A percentile compares a stretch with the other conserved stretches of the same genome.
These are phyloP conservation scores for Phytophthora brassicae DNA, from an alignment of 352 stramenopile genomes.

Conservation along the genomic window DNA sequence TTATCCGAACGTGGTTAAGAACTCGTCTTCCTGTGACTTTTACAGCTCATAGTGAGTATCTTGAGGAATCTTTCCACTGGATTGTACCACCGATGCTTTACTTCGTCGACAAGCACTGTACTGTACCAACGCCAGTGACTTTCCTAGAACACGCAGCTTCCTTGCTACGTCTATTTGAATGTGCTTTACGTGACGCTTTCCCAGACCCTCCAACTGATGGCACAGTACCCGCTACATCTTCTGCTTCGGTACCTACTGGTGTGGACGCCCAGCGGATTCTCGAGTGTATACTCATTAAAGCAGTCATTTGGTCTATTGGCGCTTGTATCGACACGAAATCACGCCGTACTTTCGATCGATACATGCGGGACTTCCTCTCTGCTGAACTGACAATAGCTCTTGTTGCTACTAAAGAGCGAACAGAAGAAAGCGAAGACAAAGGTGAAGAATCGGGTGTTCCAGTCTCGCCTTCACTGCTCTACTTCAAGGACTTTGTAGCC, in stretches of 20 bases:
- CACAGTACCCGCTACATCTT: slow-evolving; percentile 31
- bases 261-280: slow-evolving; percentile 76
- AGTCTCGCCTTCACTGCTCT: slow-evolving; percentile 34
- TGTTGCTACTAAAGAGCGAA: slow-evolving; percentile 11
- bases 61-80: slow-evolving; percentile 88
- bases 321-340: slow-evolving; percentile 89
- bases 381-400: slow-evolving; percentile 34
- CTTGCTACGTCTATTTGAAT: slow-evolving; percentile 82
- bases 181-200: slow-evolving; percentile 56
- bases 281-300: slow-evolving; percentile 88
- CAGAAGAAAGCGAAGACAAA: slow-evolving; percentile 12
- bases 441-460: slow-evolving; percentile 23
- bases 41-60: slow-evolving; percentile 36
- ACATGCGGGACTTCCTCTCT: slow-evolving; percentile 71
- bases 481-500: slow-evolving; percentile 82
- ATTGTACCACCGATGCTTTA: slow-evolving; percentile 90
- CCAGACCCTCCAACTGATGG: slow-evolving; percentile 25
- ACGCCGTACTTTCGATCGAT: slow-evolving; percentile 80
- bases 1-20: slow-evolving; percentile 86
- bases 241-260: slow-evolving; percentile 33
- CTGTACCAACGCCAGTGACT: slow-evolving; percentile 86
- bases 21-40: slow-evolving; percentile 50
- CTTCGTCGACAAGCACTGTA: slow-evolving; percentile 91
- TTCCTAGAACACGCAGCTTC: slow-evolving; percentile 90
- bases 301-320: slow-evolving; percentile 91